These are phyloP conservation scores for Russula ochroleuca DNA, from an alignment of 768 basidiomycete species.

Conservation along the genomic window DNA sequence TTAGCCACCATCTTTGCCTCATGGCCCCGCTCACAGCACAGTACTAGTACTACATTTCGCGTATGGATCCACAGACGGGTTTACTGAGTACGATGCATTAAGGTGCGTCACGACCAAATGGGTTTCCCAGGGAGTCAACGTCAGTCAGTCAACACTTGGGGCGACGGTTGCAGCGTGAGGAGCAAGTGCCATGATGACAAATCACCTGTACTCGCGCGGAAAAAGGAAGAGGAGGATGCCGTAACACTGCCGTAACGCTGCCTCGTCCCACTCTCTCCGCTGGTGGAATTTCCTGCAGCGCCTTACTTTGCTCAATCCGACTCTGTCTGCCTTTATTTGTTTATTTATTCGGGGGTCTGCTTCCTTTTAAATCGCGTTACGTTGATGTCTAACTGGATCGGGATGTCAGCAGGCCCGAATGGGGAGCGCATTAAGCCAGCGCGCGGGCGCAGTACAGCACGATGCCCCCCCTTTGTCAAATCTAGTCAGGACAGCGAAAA, in stretches of 20 bases:
- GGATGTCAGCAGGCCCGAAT: background rate
- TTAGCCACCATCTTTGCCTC: slow-evolving; percentile 7
- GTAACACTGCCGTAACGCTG: too few relatives aligned
- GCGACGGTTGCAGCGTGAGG: background rate
- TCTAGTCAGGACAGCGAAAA: background rate
- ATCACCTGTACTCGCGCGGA: background rate
- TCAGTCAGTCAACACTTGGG: too few relatives aligned
- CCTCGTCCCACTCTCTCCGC: background rate
- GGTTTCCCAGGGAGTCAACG: background rate
- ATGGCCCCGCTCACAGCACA: background rate
- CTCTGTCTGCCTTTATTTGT: background rate
- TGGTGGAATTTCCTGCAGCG: slow-evolving; percentile 10
- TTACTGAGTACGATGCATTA: background rate
- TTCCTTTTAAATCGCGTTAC: background rate
- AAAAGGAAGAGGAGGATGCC: too few relatives aligned
- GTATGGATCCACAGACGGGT: background rate
- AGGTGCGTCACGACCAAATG: background rate
- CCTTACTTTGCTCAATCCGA: background rate
- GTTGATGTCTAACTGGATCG: slow-evolving; percentile 4
- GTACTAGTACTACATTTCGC: background rate
- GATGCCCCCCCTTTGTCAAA: background rate
- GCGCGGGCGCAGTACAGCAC: background rate
- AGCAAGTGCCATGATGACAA: background rate
- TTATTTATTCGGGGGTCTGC: background rate
- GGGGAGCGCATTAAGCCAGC: background rate